Evolutionary conservation across 805 yeast species (phyloP), one percentile per base, ranked within the genome.

Genomic region (Ogataea corticis): DNA sequence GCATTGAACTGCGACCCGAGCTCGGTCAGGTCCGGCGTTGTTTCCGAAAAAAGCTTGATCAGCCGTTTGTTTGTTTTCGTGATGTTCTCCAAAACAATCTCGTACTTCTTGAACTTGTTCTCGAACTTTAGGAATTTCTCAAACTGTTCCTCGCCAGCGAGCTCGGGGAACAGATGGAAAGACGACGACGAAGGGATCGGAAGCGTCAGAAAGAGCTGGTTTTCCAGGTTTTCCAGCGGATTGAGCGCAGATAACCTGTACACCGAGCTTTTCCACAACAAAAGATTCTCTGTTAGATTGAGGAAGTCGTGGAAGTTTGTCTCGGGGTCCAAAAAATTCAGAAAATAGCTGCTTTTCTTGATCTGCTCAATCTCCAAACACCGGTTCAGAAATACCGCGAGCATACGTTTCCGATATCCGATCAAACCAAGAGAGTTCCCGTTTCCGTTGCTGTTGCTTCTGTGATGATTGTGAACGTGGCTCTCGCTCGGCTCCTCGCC

Each of bases 311-410:
- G 72, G 92, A 97, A 94, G 53, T 79, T 77, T 11, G 87, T 80
- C 49, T 85, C 85, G 6, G 98, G 96, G 59, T 90, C 94, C 45
- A 94, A 65, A 58, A 94, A 94, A 59, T 84, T 80, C 33, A 80
- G 75, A 57, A 90, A 87, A 17, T 86, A 80, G 15, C 74, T 73
- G 51, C 83, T 77, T 19, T 73, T 72, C 32, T 80, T 67, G 17
- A 94, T 73, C 51, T 74, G 77, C 1, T 71, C 69, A 38, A 83
- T 80, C 9, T 68, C 64, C 42, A 79, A 57, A 62, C 98, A 92
- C 49, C 90, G 75, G 58, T 87, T 87, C 46, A 94, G 71, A 59
- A 94, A 94, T 17, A 79, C 82, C 0, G 85, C 73, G 36, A 91
- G 75, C 75, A 87, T 76, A 48, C 96, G 70, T 57, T 82, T 85